These are phyloP conservation scores for Tetradesmus obliquus DNA, from an alignment of 139 green algal genomes.

Conservation along the genomic window DNA sequence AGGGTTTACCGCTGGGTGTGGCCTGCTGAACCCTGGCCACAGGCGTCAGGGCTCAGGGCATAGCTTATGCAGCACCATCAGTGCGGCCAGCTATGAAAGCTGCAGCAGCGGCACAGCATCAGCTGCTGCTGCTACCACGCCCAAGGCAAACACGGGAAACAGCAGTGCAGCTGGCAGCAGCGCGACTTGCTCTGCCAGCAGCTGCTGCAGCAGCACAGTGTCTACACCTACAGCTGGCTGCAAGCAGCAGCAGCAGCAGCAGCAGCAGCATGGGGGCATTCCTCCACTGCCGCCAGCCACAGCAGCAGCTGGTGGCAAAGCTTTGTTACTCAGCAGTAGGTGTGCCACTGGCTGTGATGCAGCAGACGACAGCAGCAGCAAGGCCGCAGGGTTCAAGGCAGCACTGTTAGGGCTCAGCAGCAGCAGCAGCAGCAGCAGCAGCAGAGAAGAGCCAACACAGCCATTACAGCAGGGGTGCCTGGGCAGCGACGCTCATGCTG, in stretches of 20 bases:
- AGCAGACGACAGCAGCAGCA: background rate
- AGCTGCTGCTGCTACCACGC: background rate
- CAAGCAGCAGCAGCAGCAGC: constrained; percentile 17
- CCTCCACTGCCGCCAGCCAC: background rate
- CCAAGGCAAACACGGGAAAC: background rate
- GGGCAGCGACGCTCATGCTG: background rate
- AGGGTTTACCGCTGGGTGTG: background rate
- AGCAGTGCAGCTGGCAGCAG: background rate
- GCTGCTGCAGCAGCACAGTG: background rate
- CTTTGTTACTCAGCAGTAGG: background rate
- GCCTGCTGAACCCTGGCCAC: background rate
- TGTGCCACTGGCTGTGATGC: background rate
- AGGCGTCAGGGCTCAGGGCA: constrained; percentile 26
- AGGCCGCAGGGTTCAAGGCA: background rate
- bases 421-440: constrained; percentile 5
- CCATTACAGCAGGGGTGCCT: background rate
- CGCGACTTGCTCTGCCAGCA: background rate
- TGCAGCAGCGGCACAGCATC: constrained; percentile 1
- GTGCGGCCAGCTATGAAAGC: constrained; percentile 9
- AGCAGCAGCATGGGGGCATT: background rate
- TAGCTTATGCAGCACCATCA: constrained; percentile 34
- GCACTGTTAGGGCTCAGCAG: background rate
- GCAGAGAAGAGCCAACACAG: background rate
- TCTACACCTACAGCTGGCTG: background rate
- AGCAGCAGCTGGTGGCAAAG: background rate